These are phyloP conservation scores for Plectranthus barbatus DNA, from an alignment of 257 asterid genomes.

Conservation along the genomic window DNA sequence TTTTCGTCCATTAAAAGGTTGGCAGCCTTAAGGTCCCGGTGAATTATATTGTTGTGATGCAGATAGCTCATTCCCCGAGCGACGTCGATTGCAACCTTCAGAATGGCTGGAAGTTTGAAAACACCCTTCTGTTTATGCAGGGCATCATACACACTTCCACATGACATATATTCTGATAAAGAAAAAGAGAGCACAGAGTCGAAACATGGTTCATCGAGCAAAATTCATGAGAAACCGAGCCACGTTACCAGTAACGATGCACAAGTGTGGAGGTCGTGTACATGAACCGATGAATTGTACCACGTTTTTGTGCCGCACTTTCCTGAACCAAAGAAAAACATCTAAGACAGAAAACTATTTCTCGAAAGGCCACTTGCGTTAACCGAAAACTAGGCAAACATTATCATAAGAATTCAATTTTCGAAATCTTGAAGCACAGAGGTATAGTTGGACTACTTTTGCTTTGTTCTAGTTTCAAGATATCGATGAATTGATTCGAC, in stretches of 20 bases:
- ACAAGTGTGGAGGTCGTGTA: constrained; percentile 72
- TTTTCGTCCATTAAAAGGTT: constrained; percentile 80
- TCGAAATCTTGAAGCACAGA: background rate
- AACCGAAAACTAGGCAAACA: too few species aligned
- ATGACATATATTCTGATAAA: constrained; percentile 65
- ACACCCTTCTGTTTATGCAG: constrained; percentile 61
- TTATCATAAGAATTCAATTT: background rate
- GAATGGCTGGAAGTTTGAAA: constrained; percentile 51
- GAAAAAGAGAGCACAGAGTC: background rate
- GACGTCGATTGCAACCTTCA: constrained; percentile 69
- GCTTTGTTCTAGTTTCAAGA: background rate
- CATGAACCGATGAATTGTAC: constrained; percentile 88
- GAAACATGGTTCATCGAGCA: background rate
- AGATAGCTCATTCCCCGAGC: constrained; percentile 91
- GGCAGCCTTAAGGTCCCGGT: constrained; percentile 87
- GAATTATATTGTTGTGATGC: constrained; percentile 76
- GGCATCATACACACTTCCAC: constrained; percentile 83
- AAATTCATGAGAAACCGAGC: background rate
- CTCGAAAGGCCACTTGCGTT: too few species aligned
- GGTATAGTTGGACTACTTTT: background rate
- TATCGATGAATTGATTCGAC: background rate
- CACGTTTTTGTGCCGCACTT: constrained; percentile 80
- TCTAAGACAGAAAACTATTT: too few species aligned
- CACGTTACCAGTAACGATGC: constrained; percentile 74
- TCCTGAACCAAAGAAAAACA: constrained; percentile 39